Evolutionary conservation across 768 basidiomycete genomes (phyloP), one percentile per base, ranked within the genome.

Genomic region (Mrakia blollopis): DNA sequence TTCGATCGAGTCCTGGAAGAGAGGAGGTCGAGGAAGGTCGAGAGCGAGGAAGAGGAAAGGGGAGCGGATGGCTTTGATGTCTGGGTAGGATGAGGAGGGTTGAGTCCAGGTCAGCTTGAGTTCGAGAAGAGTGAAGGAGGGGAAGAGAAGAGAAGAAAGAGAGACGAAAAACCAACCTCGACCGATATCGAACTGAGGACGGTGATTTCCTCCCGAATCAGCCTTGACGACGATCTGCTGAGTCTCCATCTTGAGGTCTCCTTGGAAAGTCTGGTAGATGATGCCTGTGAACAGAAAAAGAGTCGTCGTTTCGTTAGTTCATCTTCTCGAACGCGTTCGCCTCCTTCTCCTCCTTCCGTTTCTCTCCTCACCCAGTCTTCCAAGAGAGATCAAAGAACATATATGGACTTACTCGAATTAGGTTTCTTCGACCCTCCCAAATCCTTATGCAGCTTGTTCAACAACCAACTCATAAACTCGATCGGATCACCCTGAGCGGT

Each of bases 41-140:
- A 98, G 89, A 1, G 96, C 92, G 57, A 99, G 88, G 85, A 96
- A 97, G 77, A 99, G 86, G 86, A 98, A 99, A 6, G 97, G 97
- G 6, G 95, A 94, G 71, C 88, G 87, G 30, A 87, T 86, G 54
- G 89, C 88, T 83, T 92, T 96, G 84, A 92, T 93, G 81, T 98
- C 95, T 74, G 62, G 44, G 14, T n/a, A 35, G 35, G 16, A 52
- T 14, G 10, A 47, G 41, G 8, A 37, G n/a, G 47, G 63, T 32
- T 32, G 13, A 16, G 68, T 47, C 21, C 72, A 28, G 77, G 61
- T 44, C 23, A 39, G 54, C 2, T 6, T 11, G 16, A 62, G 28
- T 10, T 52, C 13, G 52, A 57, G 44, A 0, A 14, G 8, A 54
- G 3, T 6, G 28, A 54, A 32, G 30, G 39, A 28, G 25, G 30